A percentile compares a stretch with the other conserved stretches of the same genome.
phyloP scores from a whole-genome alignment of 1,284 basidiomycete species.

The Ustilago hordei region DNA sequence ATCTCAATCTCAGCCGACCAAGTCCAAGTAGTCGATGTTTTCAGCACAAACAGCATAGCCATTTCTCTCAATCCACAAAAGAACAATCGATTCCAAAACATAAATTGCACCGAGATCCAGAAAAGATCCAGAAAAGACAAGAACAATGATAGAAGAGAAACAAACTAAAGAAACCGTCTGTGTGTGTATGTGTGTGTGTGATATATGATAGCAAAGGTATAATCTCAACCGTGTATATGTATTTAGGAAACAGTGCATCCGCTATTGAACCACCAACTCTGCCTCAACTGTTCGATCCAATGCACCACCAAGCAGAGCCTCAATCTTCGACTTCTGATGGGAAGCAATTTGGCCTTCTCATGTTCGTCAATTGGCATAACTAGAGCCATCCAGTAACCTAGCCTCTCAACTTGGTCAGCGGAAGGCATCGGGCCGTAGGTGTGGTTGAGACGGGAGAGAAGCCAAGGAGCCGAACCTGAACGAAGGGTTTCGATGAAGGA shows the following conservation, averaged over 20 bases:
- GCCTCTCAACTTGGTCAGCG: slow-evolving; percentile 54
- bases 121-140: not conserved
- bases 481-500: slow-evolving; percentile 83
- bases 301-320: slow-evolving; percentile 85
- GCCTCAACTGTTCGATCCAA: slow-evolving; percentile 86
- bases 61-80: not conserved
- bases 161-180: not conserved
- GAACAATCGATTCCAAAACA: not conserved
- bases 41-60: not conserved
- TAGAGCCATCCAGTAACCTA: slow-evolving; percentile 80
- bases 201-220: not conserved
- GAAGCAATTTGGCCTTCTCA: slow-evolving; percentile 92
- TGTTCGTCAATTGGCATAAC: slow-evolving; percentile 93
- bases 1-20: too few species aligned
- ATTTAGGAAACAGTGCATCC: slow-evolving; percentile 67
- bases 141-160: too few species aligned
- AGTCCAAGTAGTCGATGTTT: not conserved
- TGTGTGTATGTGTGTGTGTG: not conserved
- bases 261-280: slow-evolving; percentile 69
- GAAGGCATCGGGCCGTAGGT: slow-evolving; percentile 62
- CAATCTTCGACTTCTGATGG: slow-evolving; percentile 82
- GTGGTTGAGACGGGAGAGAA: slow-evolving; percentile 83
- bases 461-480: slow-evolving; percentile 87
- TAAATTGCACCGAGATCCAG: not conserved
- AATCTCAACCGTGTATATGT: slow-evolving; percentile 3